These are phyloP conservation scores for Kalmanozyma brasiliensis DNA, from an alignment of 1,284 basidiomycete species.

Conservation along the genomic window DNA sequence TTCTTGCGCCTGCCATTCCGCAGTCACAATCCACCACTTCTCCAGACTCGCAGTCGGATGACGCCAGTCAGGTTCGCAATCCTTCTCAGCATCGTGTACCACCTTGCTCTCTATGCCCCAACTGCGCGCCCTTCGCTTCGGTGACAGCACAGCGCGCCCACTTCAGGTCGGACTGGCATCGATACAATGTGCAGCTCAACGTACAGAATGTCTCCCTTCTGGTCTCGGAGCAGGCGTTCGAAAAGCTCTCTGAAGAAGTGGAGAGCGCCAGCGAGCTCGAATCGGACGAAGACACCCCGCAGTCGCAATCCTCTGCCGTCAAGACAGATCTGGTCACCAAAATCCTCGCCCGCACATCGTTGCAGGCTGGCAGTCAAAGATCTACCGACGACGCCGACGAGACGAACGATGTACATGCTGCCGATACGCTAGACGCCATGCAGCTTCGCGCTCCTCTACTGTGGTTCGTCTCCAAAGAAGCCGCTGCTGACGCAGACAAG, in stretches of 20 bases:
- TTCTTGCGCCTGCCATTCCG: slow-evolving; percentile 9
- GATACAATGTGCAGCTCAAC: slow-evolving; percentile 86
- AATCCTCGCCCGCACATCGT: slow-evolving; percentile 46
- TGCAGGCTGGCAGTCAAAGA: slow-evolving; percentile 5
- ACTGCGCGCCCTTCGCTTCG: slow-evolving; percentile 75
- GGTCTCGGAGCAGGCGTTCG: slow-evolving; percentile 42
- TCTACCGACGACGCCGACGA: slow-evolving; percentile 14
- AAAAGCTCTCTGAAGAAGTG: slow-evolving; percentile 48
- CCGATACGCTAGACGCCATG: slow-evolving; percentile 73
- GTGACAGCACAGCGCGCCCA: slow-evolving; percentile 86
- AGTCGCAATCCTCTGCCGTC: slow-evolving; percentile 13
- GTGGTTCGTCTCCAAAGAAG: slow-evolving; percentile 85
- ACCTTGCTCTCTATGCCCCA: slow-evolving; percentile 59
- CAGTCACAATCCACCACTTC: slow-evolving; percentile 7
- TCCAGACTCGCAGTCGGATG: slow-evolving; percentile 7
- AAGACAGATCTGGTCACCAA: slow-evolving; percentile 51
- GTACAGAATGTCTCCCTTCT: slow-evolving; percentile 26
- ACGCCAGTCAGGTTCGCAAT: slow-evolving; percentile 11
- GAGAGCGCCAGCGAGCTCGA: slow-evolving; percentile 46
- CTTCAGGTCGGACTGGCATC: slow-evolving; percentile 96
- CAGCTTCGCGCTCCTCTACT: slow-evolving; percentile 72
- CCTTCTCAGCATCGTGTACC: slow-evolving; percentile 32
- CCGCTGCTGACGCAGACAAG: slow-evolving; percentile 25
- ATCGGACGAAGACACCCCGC: slow-evolving; percentile 28
- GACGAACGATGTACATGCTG: slow-evolving; percentile 51